A percentile compares a stretch with the other conserved stretches of the same genome.
phyloP scores from a whole-genome alignment of 2,329 filamentous ascomycete species.

The Claviceps capensis region DNA sequence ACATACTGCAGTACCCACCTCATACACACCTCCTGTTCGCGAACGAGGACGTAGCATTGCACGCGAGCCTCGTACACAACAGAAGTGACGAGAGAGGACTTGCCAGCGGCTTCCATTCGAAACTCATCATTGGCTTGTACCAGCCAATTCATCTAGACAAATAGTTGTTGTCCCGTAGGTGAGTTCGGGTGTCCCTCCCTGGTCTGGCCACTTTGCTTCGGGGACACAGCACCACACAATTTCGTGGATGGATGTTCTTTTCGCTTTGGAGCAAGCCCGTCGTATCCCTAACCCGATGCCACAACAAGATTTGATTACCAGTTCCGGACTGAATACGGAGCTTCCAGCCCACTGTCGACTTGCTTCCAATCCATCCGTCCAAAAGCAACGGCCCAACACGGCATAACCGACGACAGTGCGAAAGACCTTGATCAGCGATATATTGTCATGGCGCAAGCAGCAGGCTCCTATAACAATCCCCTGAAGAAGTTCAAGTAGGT shows the following conservation, averaged over 20 bases:
- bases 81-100: neutral
- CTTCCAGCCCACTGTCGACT: neutral
- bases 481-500: slow-evolving; percentile 98
- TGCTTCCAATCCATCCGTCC: neutral
- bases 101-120: neutral
- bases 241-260: neutral
- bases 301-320: neutral
- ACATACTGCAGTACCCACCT: neutral
- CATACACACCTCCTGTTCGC: neutral
- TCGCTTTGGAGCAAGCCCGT: neutral
- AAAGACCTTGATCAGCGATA: neutral
- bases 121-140: neutral
- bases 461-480: slow-evolving; percentile 92
- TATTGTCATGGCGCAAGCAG: slow-evolving; percentile 61
- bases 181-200: neutral
- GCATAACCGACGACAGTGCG: neutral
- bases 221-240: neutral
- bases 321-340: neutral
- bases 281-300: neutral
- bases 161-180: neutral
- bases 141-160: neutral
- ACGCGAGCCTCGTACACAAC: neutral
- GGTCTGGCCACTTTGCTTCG: neutral
- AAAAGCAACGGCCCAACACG: neutral
- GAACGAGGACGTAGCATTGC: neutral